Conservation (phyloP, 805 yeast species). For the Tetrapisispora iriomotensis region DNA sequence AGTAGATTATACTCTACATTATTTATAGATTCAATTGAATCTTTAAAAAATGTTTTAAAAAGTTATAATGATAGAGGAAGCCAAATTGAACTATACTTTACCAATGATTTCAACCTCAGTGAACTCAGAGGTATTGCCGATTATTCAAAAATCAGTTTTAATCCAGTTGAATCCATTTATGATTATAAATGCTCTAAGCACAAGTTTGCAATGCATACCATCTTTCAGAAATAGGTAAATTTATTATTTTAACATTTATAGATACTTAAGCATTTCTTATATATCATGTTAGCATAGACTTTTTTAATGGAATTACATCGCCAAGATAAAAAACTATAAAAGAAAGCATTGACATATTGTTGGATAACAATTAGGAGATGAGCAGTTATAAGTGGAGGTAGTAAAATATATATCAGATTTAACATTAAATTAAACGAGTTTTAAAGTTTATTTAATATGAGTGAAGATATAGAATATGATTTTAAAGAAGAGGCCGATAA, state of each 20-base stretch:
- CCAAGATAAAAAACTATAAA: too few relatives aligned
- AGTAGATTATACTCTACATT: slow-evolving; percentile 13
- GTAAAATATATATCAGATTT: not conserved
- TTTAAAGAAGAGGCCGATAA: slow-evolving; percentile 1
- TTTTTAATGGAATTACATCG: too few relatives aligned
- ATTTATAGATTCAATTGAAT: slow-evolving; percentile 10
- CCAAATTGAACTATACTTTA: slow-evolving; percentile 16
- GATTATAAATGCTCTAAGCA: slow-evolving; percentile 16
- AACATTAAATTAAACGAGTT: not conserved
- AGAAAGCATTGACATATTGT: too few relatives aligned
- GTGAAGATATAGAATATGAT: not conserved
- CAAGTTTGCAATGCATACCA: slow-evolving; percentile 14
- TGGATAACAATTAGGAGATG: too few relatives aligned
- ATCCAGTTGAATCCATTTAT: slow-evolving; percentile 22
- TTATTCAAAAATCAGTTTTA: slow-evolving; percentile 10
- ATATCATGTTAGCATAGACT: too few relatives aligned
- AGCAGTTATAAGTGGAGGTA: not conserved
- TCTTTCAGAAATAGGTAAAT: too few relatives aligned
- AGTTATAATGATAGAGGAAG: not conserved
- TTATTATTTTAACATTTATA: too few relatives aligned
- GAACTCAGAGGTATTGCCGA: not conserved
- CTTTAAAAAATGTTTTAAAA: slow-evolving; percentile 5
- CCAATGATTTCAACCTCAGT: slow-evolving; percentile 4
- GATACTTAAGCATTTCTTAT: too few relatives aligned
- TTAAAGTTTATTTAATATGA: not conserved